phyloP scores from a whole-genome alignment of 495 filamentous ascomycete genomes.

The Aspergillus baeticus region DNA sequence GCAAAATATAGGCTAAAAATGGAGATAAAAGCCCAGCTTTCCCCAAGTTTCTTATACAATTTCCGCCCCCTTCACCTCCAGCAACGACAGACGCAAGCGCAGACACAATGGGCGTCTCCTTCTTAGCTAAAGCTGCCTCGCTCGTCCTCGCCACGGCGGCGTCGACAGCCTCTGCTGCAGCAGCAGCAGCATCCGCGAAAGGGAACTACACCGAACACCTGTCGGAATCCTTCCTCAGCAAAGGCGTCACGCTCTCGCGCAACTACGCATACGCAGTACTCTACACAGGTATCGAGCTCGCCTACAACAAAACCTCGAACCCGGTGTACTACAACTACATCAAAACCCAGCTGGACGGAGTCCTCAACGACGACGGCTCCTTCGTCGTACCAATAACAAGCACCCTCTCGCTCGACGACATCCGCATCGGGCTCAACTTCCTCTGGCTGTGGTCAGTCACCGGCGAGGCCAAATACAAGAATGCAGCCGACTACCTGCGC shows the following conservation, averaged over 20 bases:
- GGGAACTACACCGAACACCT: constrained; percentile 9
- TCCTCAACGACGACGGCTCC: constrained; percentile 12
- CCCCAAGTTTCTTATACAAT: neutral
- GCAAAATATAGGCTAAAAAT: neutral
- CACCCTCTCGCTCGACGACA: constrained; percentile 14
- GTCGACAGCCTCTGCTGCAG: neutral
- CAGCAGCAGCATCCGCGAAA: too few species aligned
- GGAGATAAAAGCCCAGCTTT: neutral
- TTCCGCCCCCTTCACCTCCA: neutral
- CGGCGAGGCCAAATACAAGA: constrained; percentile 17
- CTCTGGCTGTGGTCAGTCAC: constrained; percentile 13
- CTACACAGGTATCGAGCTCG: constrained; percentile 16
- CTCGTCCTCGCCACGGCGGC: constrained; percentile 4
- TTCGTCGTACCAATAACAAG: constrained; percentile 4
- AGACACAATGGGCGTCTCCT: neutral
- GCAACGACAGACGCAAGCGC: neutral
- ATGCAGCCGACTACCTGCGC: constrained; percentile 11
- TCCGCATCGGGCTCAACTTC: constrained; percentile 15
- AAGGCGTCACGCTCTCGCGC: neutral
- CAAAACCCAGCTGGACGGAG: constrained; percentile 9
- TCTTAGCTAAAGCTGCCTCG: neutral
- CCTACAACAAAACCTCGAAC: constrained; percentile 19
- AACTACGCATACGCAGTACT: constrained; percentile 8
- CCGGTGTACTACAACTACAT: constrained; percentile 7
- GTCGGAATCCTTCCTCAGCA: constrained; percentile 2